Evolutionary conservation across 2,329 filamentous ascomycete species (phyloP), one percentile per base, ranked within the genome.

Genomic region (Ophiosphaerella herpotricha): DNA sequence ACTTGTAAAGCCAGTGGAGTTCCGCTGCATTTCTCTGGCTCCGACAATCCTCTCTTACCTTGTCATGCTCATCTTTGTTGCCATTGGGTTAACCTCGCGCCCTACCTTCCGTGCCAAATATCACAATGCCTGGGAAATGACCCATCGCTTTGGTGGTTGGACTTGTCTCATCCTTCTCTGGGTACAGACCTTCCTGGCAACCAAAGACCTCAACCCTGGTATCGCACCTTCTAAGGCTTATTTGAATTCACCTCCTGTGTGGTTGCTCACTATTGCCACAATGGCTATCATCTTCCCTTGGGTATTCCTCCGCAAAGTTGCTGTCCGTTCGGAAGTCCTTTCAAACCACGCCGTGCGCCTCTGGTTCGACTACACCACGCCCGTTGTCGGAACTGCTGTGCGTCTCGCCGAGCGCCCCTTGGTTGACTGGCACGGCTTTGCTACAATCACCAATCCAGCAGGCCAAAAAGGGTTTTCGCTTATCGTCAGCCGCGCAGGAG

Each of bases 301-400:
- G 89, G 66, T 88, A 1, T 81, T 84, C 54, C 82, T 94, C 14
- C 84, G 88, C 48, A 86, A 84, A 59, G 84, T 90, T 24, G 72
- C 78, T 7, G 86, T 93, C 46, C 75, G 82, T 18, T 79, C 87
- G 8, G 87, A 92, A 68, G 77, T 82, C 3, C 83, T 94, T 9
- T 94, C 90, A 0, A 72, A 80, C 35, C 90, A 93, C 71, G 89
- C 89, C 40, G 77, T 90, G 26, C 83, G 88, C 39, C 80, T 94
- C 12, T 84, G 88, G 70, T 74, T 72, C 55, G 61, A 72, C 29
- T 67, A 73, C 55, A 63, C 64, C 0, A 66, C 57, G 0, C 67
- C 68, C 3, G 57, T 67, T 18, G 63, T 68, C 13, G 71, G 70
- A 7, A 68, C 71, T 13, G 53, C 63, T 23, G 60, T 72, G 23